A percentile compares a stretch with the other conserved stretches of the same genome.
These are phyloP conservation scores for Poa pratensis DNA, from an alignment of 176 grass and related monocot genomes.

Conservation along the genomic window DNA sequence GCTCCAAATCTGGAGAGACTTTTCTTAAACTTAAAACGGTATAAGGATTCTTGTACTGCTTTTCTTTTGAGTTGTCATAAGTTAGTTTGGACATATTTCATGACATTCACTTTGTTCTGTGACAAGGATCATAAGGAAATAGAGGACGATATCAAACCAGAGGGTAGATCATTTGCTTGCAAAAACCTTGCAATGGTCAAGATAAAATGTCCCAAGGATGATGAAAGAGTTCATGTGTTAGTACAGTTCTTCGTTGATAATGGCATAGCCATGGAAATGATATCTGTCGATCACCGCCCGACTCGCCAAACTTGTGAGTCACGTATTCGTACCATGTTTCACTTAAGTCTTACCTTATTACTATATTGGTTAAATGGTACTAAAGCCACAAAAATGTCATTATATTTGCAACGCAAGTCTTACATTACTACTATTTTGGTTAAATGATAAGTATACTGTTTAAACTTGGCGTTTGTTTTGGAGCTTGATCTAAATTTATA, in stretches of 20 bases:
- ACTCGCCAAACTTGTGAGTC: background rate
- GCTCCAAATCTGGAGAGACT: conserved; percentile 27
- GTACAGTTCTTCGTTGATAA: background rate
- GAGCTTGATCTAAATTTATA: background rate
- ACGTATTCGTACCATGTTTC: background rate
- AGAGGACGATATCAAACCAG: background rate
- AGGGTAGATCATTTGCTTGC: conserved; percentile 14
- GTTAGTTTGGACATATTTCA: background rate
- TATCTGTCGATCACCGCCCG: background rate
- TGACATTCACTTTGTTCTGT: background rate
- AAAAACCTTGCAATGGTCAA: conserved; percentile 15
- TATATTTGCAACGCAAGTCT: background rate
- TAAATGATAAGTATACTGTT: background rate
- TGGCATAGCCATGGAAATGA: conserved; percentile 6
- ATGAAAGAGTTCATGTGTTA: background rate
- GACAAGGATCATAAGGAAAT: background rate
- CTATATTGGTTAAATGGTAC: background rate
- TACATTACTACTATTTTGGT: background rate
- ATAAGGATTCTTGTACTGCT: background rate
- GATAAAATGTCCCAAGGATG: conserved; percentile 4
- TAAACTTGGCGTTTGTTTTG: background rate
- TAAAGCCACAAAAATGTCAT: background rate
- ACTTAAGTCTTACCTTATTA: background rate
- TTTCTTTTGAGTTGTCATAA: background rate
- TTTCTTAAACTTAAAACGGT: conserved; percentile 17